Percentiles rank a stretch among this genome's conserved stretches.
Conservation (phyloP, 2,329 filamentous ascomycete species). For the Epichloe amarillans region DNA sequence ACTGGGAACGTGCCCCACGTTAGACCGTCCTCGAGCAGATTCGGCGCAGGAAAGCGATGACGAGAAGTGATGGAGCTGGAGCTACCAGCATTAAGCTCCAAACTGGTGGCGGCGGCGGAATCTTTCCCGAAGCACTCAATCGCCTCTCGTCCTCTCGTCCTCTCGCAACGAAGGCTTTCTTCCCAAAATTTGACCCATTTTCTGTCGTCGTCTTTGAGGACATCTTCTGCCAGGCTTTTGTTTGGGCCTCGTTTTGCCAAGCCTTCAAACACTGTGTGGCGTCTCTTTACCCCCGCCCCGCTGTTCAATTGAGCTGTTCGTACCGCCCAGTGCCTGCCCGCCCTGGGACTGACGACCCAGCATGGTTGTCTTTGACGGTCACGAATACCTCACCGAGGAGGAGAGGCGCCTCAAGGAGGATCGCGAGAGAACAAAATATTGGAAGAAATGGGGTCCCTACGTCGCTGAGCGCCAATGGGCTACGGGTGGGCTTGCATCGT, state of each 20-base stretch:
- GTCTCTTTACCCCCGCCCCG: background rate
- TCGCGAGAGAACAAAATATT: constrained; percentile 72
- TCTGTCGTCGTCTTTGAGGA: background rate
- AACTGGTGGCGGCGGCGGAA: constrained; percentile 1
- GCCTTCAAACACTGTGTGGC: background rate
- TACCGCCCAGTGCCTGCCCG: constrained; percentile 6
- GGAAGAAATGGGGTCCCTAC: constrained; percentile 97
- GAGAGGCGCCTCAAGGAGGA: constrained; percentile 84
- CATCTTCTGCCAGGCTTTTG: background rate
- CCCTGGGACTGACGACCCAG: constrained; percentile 10
- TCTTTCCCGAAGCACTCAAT: background rate
- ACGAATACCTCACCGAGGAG: constrained; percentile 79
- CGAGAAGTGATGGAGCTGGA: background rate
- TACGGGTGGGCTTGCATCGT: constrained; percentile 47
- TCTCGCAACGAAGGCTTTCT: background rate
- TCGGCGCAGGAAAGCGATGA: background rate
- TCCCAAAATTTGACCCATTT: background rate
- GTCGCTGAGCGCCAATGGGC: constrained; percentile 93
- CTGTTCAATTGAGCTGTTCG: constrained; percentile 4
- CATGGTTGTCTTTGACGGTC: constrained; percentile 84
- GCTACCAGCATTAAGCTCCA: background rate
- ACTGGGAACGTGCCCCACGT: constrained; percentile 4
- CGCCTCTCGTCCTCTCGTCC: background rate
- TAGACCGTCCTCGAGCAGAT: background rate
- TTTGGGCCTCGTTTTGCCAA: background rate